phyloP scores from a whole-genome alignment of 345 rosid species.

The Alliaria petiolata region DNA sequence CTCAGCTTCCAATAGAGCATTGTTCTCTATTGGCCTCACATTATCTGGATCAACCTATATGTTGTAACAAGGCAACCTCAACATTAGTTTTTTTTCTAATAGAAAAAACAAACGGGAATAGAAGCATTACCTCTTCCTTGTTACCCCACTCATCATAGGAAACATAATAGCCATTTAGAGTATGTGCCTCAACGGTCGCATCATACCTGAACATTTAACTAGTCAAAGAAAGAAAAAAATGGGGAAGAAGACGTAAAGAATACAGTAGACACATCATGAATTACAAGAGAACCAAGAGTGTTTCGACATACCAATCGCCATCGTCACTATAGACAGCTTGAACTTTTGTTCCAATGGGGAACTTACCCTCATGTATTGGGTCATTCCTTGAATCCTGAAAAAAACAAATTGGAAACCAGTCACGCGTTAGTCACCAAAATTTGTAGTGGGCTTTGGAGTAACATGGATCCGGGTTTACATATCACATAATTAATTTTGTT shows the following conservation, averaged over 20 bases:
- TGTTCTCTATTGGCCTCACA: constrained; percentile 60
- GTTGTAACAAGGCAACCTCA: constrained; percentile 3
- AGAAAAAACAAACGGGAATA: constrained; percentile 1
- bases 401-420: constrained; percentile 1
- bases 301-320: constrained; percentile 78
- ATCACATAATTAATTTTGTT: neutral
- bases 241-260: constrained; percentile 39
- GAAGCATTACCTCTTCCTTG: constrained; percentile 78
- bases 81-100: neutral
- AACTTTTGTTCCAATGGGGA: constrained; percentile 82
- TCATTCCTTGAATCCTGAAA: constrained; percentile 41
- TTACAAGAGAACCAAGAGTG: constrained; percentile 10
- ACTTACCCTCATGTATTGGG: constrained; percentile 45
- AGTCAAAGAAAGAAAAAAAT: constrained; percentile 60
- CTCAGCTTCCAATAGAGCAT: constrained; percentile 87
- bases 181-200: constrained; percentile 70
- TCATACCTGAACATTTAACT: constrained; percentile 86
- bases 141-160: constrained; percentile 81
- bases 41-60: constrained; percentile 93
- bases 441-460: neutral
- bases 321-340: constrained; percentile 98
- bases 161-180: constrained; percentile 75
- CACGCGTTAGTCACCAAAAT: neutral
- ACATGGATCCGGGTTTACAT: constrained; percentile 3
- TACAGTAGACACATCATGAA: constrained; percentile 20